Evolutionary conservation across 371 early-diverging fungal species (phyloP).

Genomic region (Apophysomyces ossiformis): DNA sequence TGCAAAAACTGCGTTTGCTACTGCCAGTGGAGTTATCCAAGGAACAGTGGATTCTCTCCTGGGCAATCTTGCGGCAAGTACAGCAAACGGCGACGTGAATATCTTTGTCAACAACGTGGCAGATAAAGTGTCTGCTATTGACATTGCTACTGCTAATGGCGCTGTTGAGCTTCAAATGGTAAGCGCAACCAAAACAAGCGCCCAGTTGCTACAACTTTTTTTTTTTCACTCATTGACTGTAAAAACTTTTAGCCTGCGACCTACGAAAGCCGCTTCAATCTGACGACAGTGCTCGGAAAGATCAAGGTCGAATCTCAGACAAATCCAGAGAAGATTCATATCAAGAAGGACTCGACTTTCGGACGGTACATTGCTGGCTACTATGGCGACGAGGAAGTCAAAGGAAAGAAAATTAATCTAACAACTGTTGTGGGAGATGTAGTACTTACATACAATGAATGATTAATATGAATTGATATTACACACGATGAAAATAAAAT

Average conservation of each 20-base stretch:
- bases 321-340: conserved; percentile 1
- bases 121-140: background rate
- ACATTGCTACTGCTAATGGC: background rate
- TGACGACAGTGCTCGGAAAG: background rate
- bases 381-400: background rate
- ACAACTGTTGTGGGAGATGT: background rate
- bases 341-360: background rate
- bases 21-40: background rate
- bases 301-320: background rate
- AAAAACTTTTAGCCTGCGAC: background rate
- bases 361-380: background rate
- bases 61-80: background rate
- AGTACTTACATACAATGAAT: background rate
- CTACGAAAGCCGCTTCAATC: background rate
- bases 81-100: background rate
- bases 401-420: background rate
- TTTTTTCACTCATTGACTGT: too few relatives aligned
- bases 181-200: background rate
- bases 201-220: too few relatives aligned
- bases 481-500: too few relatives aligned
- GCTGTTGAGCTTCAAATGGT: background rate
- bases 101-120: background rate
- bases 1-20: background rate
- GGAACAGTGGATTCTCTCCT: background rate
- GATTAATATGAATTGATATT: too few relatives aligned